A percentile compares a stretch with the other conserved stretches of the same genome.
Evolutionary conservation across 129 eudicot species (phyloP).

Genomic region (Chrysanthemum seticuspe): DNA sequence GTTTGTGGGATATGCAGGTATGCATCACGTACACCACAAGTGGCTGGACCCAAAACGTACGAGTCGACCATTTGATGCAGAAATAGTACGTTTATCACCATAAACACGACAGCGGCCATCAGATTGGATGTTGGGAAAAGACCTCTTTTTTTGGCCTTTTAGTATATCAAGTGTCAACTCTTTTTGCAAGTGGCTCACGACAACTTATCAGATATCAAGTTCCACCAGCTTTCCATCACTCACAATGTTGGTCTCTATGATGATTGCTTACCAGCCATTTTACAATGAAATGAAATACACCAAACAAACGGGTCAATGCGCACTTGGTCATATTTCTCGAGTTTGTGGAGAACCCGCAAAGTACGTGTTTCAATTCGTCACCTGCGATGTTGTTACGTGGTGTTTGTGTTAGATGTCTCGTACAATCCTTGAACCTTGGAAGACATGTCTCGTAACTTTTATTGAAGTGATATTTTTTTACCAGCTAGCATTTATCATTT

Average conservation of each 20-base stretch:
- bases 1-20: conserved; percentile 2
- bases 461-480: too few relatives aligned
- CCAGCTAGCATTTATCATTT: too few relatives aligned
- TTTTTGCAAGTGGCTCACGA: conserved; percentile 25
- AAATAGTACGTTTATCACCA: conserved; percentile 16
- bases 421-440: too few relatives aligned
- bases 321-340: neutral
- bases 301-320: neutral
- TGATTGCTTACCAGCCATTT: neutral
- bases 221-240: conserved; percentile 11
- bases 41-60: conserved; percentile 2
- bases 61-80: conserved; percentile 7
- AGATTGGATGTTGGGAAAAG: conserved; percentile 21
- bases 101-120: conserved; percentile 17
- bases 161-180: conserved; percentile 27
- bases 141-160: conserved; percentile 11
- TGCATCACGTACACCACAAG: conserved; percentile 9
- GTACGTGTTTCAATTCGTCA: neutral
- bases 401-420: neutral
- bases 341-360: neutral
- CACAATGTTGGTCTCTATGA: neutral
- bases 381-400: neutral
- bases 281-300: conserved; percentile 9
- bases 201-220: neutral
- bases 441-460: too few relatives aligned